Evolutionary conservation across 805 yeast genomes (phyloP), one percentile per base, ranked within the genome.

Genomic region (Yueomyces sp.): DNA sequence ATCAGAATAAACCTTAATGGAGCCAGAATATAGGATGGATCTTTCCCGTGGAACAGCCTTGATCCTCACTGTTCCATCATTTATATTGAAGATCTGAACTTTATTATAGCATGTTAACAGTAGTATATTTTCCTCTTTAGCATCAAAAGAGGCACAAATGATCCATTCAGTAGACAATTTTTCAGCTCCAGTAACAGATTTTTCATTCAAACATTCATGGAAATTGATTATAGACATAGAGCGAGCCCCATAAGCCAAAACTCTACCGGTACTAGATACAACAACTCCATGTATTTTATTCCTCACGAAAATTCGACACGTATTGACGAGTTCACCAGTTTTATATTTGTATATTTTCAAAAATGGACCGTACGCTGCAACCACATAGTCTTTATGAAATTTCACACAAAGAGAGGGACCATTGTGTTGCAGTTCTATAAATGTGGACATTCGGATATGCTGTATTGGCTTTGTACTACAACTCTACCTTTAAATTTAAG

Each of bases 21-120:
- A 70, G 0, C 97, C 98, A 4, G 95, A 85, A 57, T 92, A 92
- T 34, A 92, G 67, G 40, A 90, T 81, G 2, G 95, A 83, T 50
- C 82, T 79, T 61, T 85, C 94, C 26, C 72, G 72, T 53, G 79
- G 75, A 28, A 74, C 49, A 2, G 64, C 57, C 41, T 59, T 64
- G 26, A 51, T 60, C 44, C 51, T 34, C 4, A 52, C 4, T 1
- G 64, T 43, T 45, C 56, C 48, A 47, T 52, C 49, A 43, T 49
- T 34, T 49, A 55, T 42, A 45, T 49, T 59, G 50, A 38, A 64
- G 19, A 48, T 64, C 62, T 41, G 66, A 46, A 42, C 69, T 52
- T 40, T 76, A 63, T 90, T 88, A 57, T 88, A 96, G 3, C 96
- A 85, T 0, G 88, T 85, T 43, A 87, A 68, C 19, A 86, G 54